Evolutionary conservation across 2,329 filamentous ascomycete genomes (phyloP).

Genomic region (Hypoxylon sp.): DNA sequence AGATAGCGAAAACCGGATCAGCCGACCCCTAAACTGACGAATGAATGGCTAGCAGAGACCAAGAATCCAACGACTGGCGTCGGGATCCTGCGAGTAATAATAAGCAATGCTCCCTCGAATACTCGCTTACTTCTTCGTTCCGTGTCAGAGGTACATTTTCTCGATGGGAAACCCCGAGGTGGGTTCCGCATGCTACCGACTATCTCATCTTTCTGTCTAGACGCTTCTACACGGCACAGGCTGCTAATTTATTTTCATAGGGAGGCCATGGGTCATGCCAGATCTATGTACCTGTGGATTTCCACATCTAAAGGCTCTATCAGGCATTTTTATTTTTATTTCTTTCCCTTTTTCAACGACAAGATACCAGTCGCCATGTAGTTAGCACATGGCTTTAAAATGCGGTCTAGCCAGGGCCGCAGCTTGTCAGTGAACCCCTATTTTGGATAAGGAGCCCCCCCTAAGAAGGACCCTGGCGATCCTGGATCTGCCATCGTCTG

Average conservation of each 20-base stretch:
- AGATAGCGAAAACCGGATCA: conserved; percentile 28
- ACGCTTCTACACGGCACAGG: background rate
- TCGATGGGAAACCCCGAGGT: conserved; percentile 7
- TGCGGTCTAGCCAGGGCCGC: conserved; percentile 17
- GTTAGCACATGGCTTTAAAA: conserved; percentile 3
- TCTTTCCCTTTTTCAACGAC: no score
- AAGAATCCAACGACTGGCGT: conserved; percentile 6
- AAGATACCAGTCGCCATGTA: background rate
- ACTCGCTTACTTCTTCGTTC: conserved; percentile 13
- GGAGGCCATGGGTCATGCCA: background rate
- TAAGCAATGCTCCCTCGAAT: conserved; percentile 16
- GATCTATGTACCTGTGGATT: conserved; percentile 28
- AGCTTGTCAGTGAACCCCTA: conserved; percentile 6
- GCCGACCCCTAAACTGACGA: conserved; percentile 33
- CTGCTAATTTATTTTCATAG: background rate
- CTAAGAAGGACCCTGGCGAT: conserved; percentile 28
- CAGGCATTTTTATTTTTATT: no score
- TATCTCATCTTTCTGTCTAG: background rate
- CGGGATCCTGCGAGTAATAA: conserved; percentile 27
- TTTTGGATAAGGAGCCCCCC: conserved; percentile 4
- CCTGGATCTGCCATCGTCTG: conserved; percentile 30
- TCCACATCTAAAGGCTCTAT: conserved; percentile 17
- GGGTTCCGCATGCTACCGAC: conserved; percentile 6
- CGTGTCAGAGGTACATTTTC: conserved; percentile 9
- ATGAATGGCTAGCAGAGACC: conserved; percentile 9